Percentiles rank a stretch among this genome's conserved stretches.
Conservation (phyloP, 192 early-diverging fungal species). For the Chytriomyces confervae region DNA sequence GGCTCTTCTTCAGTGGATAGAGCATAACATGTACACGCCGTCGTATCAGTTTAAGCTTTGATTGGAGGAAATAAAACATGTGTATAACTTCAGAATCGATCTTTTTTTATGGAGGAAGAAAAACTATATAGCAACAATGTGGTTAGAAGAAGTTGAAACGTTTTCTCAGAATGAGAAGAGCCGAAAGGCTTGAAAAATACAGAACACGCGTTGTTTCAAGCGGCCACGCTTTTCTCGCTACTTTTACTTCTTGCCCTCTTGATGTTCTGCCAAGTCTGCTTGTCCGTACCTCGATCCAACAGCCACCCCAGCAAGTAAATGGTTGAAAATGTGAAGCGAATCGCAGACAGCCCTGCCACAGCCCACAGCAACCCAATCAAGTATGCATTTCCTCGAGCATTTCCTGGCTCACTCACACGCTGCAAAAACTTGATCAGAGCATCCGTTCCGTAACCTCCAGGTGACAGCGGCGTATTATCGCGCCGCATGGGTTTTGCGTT, state of each 20-base stretch:
- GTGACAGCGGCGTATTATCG: slow-evolving; percentile 40
- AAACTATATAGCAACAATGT: no score
- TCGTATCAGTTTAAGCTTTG: neutral
- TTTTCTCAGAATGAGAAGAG: no score
- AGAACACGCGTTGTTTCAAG: no score
- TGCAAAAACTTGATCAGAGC: neutral
- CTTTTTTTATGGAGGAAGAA: no score
- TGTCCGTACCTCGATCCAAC: slow-evolving; percentile 10
- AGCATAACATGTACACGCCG: slow-evolving; percentile 8
- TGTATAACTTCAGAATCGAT: no score
- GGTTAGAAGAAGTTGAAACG: no score
- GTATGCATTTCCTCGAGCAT: slow-evolving; percentile 27
- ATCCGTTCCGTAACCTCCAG: slow-evolving; percentile 36
- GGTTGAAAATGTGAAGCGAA: slow-evolving; percentile 39
- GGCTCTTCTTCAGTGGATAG: slow-evolving; percentile 1
- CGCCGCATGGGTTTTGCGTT: slow-evolving; percentile 34
- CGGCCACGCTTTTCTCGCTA: no score
- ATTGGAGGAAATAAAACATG: no score
- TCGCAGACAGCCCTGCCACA: slow-evolving; percentile 37
- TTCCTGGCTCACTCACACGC: slow-evolving; percentile 14
- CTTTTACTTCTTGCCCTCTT: neutral
- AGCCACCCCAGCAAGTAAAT: slow-evolving; percentile 41
- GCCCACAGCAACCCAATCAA: slow-evolving; percentile 65
- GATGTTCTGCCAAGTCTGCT: neutral
- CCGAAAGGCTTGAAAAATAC: no score